A percentile compares a stretch with the other conserved stretches of the same genome.
Evolutionary conservation across 345 rosid genomes (phyloP).

Genomic region (Mangifera indica): DNA sequence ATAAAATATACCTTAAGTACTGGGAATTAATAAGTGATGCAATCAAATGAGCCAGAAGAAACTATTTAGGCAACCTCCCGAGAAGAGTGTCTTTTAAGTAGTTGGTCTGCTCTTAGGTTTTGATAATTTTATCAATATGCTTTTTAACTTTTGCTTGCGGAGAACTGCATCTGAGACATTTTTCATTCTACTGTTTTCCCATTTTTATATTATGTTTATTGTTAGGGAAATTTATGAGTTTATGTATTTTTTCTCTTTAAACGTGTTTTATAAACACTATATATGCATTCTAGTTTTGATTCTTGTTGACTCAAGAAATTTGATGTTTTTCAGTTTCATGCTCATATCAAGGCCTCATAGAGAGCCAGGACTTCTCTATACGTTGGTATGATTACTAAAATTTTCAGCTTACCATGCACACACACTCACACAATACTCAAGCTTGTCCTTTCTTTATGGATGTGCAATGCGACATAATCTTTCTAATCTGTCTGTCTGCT

Average conservation of each 20-base stretch:
- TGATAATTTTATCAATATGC: not conserved
- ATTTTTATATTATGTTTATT: not conserved
- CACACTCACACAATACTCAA: not conserved
- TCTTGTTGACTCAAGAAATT: slow-evolving; percentile 12
- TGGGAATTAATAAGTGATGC: not conserved
- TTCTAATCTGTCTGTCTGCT: not conserved
- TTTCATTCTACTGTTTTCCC: not conserved
- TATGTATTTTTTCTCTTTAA: not conserved
- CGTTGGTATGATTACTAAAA: slow-evolving; percentile 51
- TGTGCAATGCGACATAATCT: not conserved
- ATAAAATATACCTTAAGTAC: not conserved
- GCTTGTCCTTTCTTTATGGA: not conserved
- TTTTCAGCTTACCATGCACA: not conserved
- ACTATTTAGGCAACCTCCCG: not conserved
- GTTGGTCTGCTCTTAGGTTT: not conserved
- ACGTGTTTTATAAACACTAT: not conserved
- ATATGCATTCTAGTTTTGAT: slow-evolving; percentile 7
- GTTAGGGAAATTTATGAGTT: not conserved
- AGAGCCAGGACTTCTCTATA: slow-evolving; percentile 84
- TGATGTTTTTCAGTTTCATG: slow-evolving; percentile 64
- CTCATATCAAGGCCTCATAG: slow-evolving; percentile 71
- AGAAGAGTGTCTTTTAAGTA: not conserved
- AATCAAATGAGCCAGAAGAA: not conserved
- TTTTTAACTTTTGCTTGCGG: not conserved
- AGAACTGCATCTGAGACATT: not conserved